Conservation (phyloP, 805 yeast species). For the Yamadazyma scolyti region DNA sequence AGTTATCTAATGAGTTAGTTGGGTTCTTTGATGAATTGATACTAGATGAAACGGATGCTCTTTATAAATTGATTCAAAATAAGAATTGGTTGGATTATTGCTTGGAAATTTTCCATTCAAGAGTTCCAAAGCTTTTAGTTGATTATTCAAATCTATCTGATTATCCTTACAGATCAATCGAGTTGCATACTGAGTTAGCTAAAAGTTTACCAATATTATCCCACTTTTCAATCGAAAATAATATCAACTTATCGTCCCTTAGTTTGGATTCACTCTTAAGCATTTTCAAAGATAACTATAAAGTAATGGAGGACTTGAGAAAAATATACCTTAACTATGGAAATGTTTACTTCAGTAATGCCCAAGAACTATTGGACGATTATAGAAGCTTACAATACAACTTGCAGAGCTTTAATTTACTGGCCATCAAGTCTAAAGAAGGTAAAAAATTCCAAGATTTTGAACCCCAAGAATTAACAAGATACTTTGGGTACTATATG, state of each 20-base stretch:
- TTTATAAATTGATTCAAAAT: constrained; percentile 7
- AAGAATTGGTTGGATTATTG: constrained; percentile 14
- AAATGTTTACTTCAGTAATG: constrained; percentile 8
- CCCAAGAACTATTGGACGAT: constrained; percentile 8
- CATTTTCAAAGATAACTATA: constrained; percentile 6
- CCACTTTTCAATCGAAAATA: constrained; percentile 6
- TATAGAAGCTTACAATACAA: constrained; percentile 7
- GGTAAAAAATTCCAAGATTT: constrained; percentile 10
- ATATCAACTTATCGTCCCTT: constrained; percentile 7
- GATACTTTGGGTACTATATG: constrained; percentile 12
- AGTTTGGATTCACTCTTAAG: constrained; percentile 7
- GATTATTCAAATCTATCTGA: constrained; percentile 12
- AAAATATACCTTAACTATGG: constrained; percentile 6
- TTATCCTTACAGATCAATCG: constrained; percentile 7
- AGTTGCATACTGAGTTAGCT: constrained; percentile 10
- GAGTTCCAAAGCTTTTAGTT: constrained; percentile 5
- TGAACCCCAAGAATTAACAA: constrained; percentile 8
- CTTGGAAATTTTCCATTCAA: constrained; percentile 7
- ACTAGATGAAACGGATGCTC: constrained; percentile 3
- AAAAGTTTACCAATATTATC: constrained; percentile 5
- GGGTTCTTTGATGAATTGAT: constrained; percentile 1
- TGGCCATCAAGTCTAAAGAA: constrained; percentile 2
- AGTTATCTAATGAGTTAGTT: neutral
- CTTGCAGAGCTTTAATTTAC: constrained; percentile 6
- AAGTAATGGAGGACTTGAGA: constrained; percentile 3